Conservation (phyloP, 2,329 filamentous ascomycete species). For the Zasmidium citrigriseum region DNA sequence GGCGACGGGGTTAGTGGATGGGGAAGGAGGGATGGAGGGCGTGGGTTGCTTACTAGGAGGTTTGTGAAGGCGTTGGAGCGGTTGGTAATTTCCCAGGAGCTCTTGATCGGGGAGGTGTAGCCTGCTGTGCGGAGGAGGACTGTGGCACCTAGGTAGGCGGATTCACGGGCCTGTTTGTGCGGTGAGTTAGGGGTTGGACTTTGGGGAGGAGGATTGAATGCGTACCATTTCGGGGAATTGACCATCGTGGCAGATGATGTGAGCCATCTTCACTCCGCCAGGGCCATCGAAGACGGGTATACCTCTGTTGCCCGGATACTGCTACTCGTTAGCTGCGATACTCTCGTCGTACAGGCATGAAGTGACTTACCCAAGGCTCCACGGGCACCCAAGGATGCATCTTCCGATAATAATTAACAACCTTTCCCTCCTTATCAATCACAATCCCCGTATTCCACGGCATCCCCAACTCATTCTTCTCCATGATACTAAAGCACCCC, state of each 20-base stretch:
- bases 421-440: constrained; percentile 24
- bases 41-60: no score
- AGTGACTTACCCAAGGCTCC: constrained; percentile 21
- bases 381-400: constrained; percentile 31
- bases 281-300: constrained; percentile 28
- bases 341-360: neutral
- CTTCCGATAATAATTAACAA: constrained; percentile 31
- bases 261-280: constrained; percentile 25
- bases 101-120: constrained; percentile 29
- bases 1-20: no score
- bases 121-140: constrained; percentile 29
- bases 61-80: constrained; percentile 29
- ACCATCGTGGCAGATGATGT: constrained; percentile 33
- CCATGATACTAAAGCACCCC: constrained; percentile 36
- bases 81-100: constrained; percentile 30
- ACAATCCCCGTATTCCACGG: constrained; percentile 31
- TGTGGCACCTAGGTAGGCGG: constrained; percentile 30
- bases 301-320: constrained; percentile 29
- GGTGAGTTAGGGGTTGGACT: neutral
- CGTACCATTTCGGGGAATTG: constrained; percentile 32
- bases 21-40: no score
- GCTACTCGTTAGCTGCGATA: neutral
- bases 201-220: neutral
- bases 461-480: constrained; percentile 26
- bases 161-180: constrained; percentile 12